These are phyloP conservation scores for Austropuccinia psidii DNA, from an alignment of 1,284 basidiomycete species.

Conservation along the genomic window DNA sequence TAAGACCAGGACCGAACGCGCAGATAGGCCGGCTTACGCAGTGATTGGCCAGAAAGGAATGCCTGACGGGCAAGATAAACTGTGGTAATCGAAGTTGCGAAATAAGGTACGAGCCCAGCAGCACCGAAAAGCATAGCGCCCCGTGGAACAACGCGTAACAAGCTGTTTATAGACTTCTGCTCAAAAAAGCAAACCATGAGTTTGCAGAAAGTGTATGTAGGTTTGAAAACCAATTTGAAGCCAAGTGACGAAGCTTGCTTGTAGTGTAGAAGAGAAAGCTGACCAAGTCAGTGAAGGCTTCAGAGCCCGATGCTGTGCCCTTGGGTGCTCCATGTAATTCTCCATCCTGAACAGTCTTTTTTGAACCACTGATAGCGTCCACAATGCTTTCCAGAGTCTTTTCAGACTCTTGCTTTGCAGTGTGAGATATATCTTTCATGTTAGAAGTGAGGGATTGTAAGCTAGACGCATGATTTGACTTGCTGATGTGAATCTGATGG, in stretches of 20 bases:
- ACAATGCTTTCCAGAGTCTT: background rate
- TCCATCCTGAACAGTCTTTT: background rate
- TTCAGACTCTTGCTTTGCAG: background rate
- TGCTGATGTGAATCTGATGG: no score
- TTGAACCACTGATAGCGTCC: background rate
- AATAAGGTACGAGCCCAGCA: constrained; percentile 24
- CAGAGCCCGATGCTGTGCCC: background rate
- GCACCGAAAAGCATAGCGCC: constrained; percentile 24
- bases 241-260: no score
- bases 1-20: background rate
- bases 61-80: constrained; percentile 32
- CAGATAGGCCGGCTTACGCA: background rate
- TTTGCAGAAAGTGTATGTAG: no score
- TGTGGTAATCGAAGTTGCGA: constrained; percentile 22
- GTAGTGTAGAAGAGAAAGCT: background rate
- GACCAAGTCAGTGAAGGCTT: constrained; percentile 1
- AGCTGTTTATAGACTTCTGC: background rate
- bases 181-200: background rate
- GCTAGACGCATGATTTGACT: no score
- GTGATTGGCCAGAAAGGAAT: constrained; percentile 6
- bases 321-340: background rate
- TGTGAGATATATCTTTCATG: constrained; percentile 4
- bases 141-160: constrained; percentile 18
- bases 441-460: background rate
- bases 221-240: no score